Evolutionary conservation across 2,329 filamentous ascomycete genomes (phyloP).

Genomic region (Geosmithia morbida): DNA sequence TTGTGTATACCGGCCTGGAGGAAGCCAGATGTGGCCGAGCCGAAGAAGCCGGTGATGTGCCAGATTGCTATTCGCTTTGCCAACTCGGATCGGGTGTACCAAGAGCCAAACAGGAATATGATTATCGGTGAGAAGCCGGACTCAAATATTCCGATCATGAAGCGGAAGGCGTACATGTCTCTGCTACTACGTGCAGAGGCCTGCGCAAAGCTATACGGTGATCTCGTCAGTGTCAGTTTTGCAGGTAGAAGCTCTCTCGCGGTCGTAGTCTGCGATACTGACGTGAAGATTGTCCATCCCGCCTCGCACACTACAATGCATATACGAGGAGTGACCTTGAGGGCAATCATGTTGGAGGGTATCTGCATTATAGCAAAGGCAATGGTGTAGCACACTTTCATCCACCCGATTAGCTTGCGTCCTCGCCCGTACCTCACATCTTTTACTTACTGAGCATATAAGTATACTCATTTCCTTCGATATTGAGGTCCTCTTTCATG

Average conservation of each 20-base stretch:
- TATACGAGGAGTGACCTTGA: background rate
- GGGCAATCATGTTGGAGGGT: background rate
- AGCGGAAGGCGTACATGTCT: background rate
- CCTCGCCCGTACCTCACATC: background rate
- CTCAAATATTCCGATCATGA: background rate
- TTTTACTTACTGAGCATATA: background rate
- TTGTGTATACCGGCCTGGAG: background rate
- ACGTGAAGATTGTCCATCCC: background rate
- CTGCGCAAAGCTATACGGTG: background rate
- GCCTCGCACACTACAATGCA: background rate
- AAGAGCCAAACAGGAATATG: background rate
- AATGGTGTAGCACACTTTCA: background rate
- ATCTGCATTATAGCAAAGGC: background rate
- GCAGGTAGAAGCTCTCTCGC: no score
- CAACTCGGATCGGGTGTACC: background rate
- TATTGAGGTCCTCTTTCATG: constrained; percentile 24
- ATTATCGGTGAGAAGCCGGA: background rate
- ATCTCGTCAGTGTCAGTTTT: background rate
- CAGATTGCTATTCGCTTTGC: background rate
- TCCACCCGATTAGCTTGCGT: background rate
- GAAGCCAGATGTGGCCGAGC: background rate
- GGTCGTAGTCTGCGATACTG: background rate
- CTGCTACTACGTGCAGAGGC: background rate
- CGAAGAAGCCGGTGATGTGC: background rate
- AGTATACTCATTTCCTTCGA: constrained; percentile 23